These are phyloP conservation scores for Vigna angularis DNA, from an alignment of 306 rosid species.

Conservation along the genomic window DNA sequence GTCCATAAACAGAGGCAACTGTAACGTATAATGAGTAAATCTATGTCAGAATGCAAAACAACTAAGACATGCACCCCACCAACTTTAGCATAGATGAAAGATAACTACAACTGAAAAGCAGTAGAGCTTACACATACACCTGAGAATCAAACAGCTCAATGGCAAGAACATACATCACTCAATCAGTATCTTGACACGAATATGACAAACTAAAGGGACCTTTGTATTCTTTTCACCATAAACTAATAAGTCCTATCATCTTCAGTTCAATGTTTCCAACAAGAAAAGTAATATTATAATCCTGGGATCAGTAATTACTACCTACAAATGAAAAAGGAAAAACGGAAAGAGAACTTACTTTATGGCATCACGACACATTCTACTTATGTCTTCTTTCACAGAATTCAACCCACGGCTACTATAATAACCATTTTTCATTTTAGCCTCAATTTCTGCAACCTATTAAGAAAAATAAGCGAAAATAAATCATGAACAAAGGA, in stretches of 20 bases:
- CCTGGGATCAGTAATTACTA: conserved; percentile 19
- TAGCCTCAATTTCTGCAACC: conserved; percentile 97
- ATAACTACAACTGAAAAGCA: conserved; percentile 30
- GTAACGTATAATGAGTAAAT: conserved; percentile 22
- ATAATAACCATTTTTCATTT: conserved; percentile 83
- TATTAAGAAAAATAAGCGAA: conserved; percentile 40
- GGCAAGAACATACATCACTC: conserved; percentile 13
- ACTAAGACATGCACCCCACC: conserved; percentile 26
- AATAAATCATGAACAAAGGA: conserved; percentile 29
- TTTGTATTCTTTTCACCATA: conserved; percentile 23
- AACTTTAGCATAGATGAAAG: conserved; percentile 29
- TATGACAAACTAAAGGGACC: conserved; percentile 6
- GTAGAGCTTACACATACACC: conserved; percentile 35
- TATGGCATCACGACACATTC: conserved; percentile 98
- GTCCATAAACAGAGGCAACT: conserved; percentile 28
- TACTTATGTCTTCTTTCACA: conserved; percentile 89
- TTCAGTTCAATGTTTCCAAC: conserved; percentile 27
- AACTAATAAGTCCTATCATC: background rate
- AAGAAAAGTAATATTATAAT: conserved; percentile 24
- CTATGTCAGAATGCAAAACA: conserved; percentile 21
- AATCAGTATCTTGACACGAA: conserved; percentile 26
- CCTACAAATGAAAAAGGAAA: conserved; percentile 13
- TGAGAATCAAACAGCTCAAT: conserved; percentile 31
- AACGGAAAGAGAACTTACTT: conserved; percentile 63
- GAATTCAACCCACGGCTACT: conserved; percentile 84